A percentile compares a stretch with the other conserved stretches of the same genome.
These are phyloP conservation scores for Naganishia onofrii DNA, from an alignment of 768 basidiomycete species.

Conservation along the genomic window DNA sequence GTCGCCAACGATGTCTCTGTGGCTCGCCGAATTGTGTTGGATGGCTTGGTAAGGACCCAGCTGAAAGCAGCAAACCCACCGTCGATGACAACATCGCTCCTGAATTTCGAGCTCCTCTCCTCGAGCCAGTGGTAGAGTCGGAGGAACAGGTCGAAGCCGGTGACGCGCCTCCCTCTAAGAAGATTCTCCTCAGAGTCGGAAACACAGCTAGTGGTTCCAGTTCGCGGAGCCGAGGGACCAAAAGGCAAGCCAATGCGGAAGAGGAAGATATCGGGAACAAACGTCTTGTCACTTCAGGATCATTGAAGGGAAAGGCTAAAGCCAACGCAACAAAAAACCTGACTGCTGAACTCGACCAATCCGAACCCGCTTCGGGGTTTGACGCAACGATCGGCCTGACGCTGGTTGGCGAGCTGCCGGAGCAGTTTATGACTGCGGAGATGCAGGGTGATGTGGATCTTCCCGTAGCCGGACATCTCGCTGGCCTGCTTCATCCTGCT, in stretches of 20 bases:
- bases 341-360: not conserved
- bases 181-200: slow-evolving; percentile 6
- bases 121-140: not conserved
- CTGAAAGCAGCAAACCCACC: not conserved
- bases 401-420: slow-evolving; percentile 1
- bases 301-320: slow-evolving; percentile 10
- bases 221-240: not conserved
- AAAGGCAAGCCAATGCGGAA: slow-evolving; percentile 1
- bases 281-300: not conserved
- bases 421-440: slow-evolving; percentile 10
- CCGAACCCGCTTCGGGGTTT: not conserved
- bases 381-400: not conserved
- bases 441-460: not conserved
- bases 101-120: slow-evolving; percentile 1
- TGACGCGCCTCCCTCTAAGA: slow-evolving; percentile 1
- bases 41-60: slow-evolving; percentile 41
- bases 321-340: not conserved
- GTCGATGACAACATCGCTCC: slow-evolving; percentile 16
- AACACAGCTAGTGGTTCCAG: not conserved
- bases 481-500: slow-evolving; percentile 1
- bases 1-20: slow-evolving; percentile 50
- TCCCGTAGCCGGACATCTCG: not conserved
- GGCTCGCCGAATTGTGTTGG: slow-evolving; percentile 49
- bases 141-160: not conserved
- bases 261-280: not conserved